Evolutionary conservation across 192 early-diverging fungal genomes (phyloP).

Genomic region (Backusella westeae): DNA sequence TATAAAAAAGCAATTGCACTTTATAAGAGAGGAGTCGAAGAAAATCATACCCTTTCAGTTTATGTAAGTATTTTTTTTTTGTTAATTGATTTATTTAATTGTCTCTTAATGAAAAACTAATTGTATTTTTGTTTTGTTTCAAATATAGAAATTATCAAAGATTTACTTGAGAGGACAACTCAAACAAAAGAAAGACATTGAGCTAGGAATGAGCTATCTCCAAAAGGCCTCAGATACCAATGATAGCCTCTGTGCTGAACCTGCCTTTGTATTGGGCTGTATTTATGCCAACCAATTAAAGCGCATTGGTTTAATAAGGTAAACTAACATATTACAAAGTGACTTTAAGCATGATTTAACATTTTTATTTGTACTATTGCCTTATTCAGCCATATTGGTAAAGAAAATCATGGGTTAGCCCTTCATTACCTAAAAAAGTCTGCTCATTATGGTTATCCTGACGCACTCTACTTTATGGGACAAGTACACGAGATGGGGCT

Average conservation of each 20-base stretch:
- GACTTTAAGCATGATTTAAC: neutral
- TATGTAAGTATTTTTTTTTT: conserved; percentile 44
- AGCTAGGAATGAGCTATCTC: conserved; percentile 82
- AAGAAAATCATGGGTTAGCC: conserved; percentile 55
- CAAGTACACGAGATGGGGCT: conserved; percentile 77
- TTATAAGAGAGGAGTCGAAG: conserved; percentile 67
- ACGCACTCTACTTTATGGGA: conserved; percentile 79
- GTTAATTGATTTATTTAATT: neutral
- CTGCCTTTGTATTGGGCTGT: conserved; percentile 73
- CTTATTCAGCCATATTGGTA: conserved; percentile 43
- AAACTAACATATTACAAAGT: neutral
- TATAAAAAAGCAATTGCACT: conserved; percentile 60
- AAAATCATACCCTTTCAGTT: conserved; percentile 64
- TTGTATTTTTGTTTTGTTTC: neutral
- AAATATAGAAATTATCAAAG: conserved; percentile 68
- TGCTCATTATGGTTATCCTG: conserved; percentile 67
- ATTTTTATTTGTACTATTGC: neutral
- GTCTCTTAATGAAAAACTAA: too few species aligned
- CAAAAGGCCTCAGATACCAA: conserved; percentile 61
- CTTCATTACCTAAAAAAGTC: conserved; percentile 72
- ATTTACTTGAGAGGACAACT: conserved; percentile 75
- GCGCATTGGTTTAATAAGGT: conserved; percentile 51
- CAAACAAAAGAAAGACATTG: conserved; percentile 62
- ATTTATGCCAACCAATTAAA: conserved; percentile 75
- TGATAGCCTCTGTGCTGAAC: conserved; percentile 63